Conservation (phyloP, 495 filamentous ascomycete genomes). For the Hypoxylon trugodes region DNA sequence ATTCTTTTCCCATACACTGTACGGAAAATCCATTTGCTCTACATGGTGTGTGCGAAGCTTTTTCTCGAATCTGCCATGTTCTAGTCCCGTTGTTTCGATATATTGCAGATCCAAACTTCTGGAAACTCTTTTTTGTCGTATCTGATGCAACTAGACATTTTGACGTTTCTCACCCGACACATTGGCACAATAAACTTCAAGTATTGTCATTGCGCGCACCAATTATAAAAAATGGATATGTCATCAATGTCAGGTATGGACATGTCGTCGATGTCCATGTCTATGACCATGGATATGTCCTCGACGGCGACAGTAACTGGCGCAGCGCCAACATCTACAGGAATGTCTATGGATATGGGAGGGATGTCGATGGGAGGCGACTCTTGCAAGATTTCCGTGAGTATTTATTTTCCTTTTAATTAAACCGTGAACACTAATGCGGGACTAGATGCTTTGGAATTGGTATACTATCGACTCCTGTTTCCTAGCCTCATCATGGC, state of each 20-base stretch:
- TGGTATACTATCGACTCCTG: slow-evolving; percentile 72
- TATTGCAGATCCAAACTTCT: slow-evolving; percentile 11
- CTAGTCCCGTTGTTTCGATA: not conserved
- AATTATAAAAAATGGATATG: slow-evolving; percentile 15
- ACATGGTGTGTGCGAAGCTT: slow-evolving; percentile 1
- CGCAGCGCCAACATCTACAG: slow-evolving; percentile 5
- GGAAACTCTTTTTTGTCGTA: slow-evolving; percentile 4
- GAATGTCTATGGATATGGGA: slow-evolving; percentile 19
- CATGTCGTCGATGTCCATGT: slow-evolving; percentile 5
- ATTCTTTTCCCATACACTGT: too few species aligned
- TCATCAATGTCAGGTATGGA: slow-evolving; percentile 15
- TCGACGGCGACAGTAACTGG: not conserved
- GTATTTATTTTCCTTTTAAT: not conserved
- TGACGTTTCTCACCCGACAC: slow-evolving; percentile 2
- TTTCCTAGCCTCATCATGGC: slow-evolving; percentile 69
- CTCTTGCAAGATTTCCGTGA: slow-evolving; percentile 24
- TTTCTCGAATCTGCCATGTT: slow-evolving; percentile 6
- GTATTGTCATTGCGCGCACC: not conserved
- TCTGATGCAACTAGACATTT: not conserved
- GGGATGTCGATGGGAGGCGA: slow-evolving; percentile 1
- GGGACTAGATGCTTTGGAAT: slow-evolving; percentile 72
- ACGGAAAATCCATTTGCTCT: too few species aligned
- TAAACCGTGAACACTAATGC: not conserved
- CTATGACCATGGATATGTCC: not conserved
- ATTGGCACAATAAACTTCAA: slow-evolving; percentile 1